These are phyloP conservation scores for Liriodendron chinense DNA, from an alignment of 164 flowering plant genomes.

Conservation along the genomic window DNA sequence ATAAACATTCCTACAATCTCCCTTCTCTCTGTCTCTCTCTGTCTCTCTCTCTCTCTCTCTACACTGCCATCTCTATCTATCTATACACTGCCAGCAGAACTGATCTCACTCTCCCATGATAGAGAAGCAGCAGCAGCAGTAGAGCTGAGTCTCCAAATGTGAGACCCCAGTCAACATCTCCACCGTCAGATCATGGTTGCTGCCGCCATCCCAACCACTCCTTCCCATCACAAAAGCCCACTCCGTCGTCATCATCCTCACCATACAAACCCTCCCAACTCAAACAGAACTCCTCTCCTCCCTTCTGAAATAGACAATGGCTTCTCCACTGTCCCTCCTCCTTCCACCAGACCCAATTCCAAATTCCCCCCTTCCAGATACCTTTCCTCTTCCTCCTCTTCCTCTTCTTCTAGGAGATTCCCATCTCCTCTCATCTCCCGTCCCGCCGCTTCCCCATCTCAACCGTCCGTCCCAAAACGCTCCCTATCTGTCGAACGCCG, in stretches of 20 bases:
- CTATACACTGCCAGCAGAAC: neutral
- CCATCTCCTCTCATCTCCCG: conserved; percentile 54
- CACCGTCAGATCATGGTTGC: conserved; percentile 59
- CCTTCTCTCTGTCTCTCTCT: neutral
- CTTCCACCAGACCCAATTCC: conserved; percentile 49
- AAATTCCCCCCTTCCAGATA: conserved; percentile 71
- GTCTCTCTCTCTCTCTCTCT: neutral
- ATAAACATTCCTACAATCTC: neutral
- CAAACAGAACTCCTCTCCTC: conserved; percentile 42
- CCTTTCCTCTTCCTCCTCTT: conserved; percentile 37
- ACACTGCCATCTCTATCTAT: too few relatives aligned
- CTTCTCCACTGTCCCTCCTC: neutral
- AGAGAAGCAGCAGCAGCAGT: neutral
- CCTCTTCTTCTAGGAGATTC: conserved; percentile 44
- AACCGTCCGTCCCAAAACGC: conserved; percentile 34
- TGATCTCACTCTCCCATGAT: neutral
- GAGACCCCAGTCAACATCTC: neutral
- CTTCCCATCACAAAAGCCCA: conserved; percentile 16
- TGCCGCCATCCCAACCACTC: conserved; percentile 43
- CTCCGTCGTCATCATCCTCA: conserved; percentile 12
- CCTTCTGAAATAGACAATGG: conserved; percentile 58
- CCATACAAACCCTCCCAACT: conserved; percentile 9
- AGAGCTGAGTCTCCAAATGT: neutral
- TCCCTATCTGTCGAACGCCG: conserved; percentile 79
- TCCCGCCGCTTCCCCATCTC: conserved; percentile 19